Percentiles rank a stretch among this genome's conserved stretches.
These are phyloP conservation scores for Apiospora kogelbergensis DNA, from an alignment of 2,329 filamentous ascomycete species.

Conservation along the genomic window DNA sequence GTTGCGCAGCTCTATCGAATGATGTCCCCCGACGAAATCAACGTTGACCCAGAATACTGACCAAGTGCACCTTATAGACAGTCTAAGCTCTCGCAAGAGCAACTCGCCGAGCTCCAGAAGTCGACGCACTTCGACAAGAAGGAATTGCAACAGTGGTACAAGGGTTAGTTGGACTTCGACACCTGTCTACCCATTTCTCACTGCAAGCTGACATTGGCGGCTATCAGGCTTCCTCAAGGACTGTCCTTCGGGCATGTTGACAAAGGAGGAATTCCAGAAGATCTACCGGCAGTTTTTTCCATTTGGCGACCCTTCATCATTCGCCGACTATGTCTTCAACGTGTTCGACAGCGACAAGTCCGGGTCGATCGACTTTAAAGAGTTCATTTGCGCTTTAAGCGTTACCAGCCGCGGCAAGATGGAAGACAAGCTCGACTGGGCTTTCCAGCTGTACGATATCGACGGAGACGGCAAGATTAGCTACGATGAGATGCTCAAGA, in stretches of 20 bases:
- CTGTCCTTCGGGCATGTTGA: slow-evolving; percentile 93
- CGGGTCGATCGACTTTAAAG: slow-evolving; percentile 98
- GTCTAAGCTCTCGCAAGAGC: slow-evolving; percentile 95
- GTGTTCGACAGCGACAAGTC: slow-evolving; percentile 98
- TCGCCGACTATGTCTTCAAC: slow-evolving; percentile 98
- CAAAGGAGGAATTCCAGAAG: slow-evolving; percentile 98
- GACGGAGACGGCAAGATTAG: slow-evolving; percentile 98
- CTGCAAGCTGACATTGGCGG: not conserved
- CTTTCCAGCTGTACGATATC: slow-evolving; percentile 98
- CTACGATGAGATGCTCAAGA: slow-evolving; percentile 98
- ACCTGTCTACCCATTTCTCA: not conserved
- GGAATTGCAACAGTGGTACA: slow-evolving; percentile 99
- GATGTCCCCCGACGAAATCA: not conserved
- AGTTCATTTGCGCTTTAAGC: slow-evolving; percentile 97
- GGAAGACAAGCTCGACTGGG: slow-evolving; percentile 99
- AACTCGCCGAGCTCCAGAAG: slow-evolving; percentile 93
- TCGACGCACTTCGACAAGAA: slow-evolving; percentile 99
- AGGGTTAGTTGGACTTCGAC: slow-evolving; percentile 62
- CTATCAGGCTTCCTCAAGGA: slow-evolving; percentile 90
- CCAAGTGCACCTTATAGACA: slow-evolving; percentile 59
- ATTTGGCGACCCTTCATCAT: slow-evolving; percentile 94
- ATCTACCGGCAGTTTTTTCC: slow-evolving; percentile 99
- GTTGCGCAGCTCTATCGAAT: slow-evolving; percentile 1
- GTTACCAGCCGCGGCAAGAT: slow-evolving; percentile 97
- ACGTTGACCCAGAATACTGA: not conserved